Conservation (phyloP, 441 rosid species). For the Mallotus japonicus region DNA sequence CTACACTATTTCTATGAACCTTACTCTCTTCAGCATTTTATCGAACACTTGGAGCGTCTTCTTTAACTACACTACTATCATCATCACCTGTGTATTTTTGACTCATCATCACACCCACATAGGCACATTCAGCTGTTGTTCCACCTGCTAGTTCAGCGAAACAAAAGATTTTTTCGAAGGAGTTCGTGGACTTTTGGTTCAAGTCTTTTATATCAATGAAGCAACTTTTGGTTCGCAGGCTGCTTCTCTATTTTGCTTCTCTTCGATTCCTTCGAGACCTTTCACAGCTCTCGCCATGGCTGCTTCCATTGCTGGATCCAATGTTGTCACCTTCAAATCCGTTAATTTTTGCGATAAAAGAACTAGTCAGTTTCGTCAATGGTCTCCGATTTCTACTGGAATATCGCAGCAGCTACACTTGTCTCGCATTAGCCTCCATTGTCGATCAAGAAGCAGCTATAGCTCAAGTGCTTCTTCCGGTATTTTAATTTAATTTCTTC, state of each 20-base stretch:
- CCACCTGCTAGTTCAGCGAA: too few relatives aligned
- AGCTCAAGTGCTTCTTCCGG: slow-evolving; percentile 7
- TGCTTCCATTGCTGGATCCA: slow-evolving; percentile 50
- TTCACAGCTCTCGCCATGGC: slow-evolving; percentile 46
- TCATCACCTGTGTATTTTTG: too few relatives aligned
- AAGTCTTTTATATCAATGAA: too few relatives aligned
- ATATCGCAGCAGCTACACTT: slow-evolving; percentile 24
- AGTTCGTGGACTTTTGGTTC: too few relatives aligned
- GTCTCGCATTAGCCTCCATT: background rate
- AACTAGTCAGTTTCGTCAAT: slow-evolving; percentile 36
- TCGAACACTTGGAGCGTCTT: too few relatives aligned
- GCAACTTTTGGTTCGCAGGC: slow-evolving; percentile 27
- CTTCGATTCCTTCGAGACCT: slow-evolving; percentile 31
- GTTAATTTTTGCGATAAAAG: slow-evolving; percentile 30
- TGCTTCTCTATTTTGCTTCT: slow-evolving; percentile 17
- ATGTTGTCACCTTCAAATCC: slow-evolving; percentile 34
- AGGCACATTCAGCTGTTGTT: too few relatives aligned
- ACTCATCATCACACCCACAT: too few relatives aligned
- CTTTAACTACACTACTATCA: too few relatives aligned
- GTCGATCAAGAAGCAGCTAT: background rate
- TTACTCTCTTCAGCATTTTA: too few relatives aligned
- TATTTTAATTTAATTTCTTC: background rate
- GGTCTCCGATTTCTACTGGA: slow-evolving; percentile 36
- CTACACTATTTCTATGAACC: too few relatives aligned
- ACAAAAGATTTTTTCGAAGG: too few relatives aligned